Percentiles rank a stretch among this genome's conserved stretches.
Evolutionary conservation across 331 rosid species (phyloP).

Genomic region (Malus hybrid): DNA sequence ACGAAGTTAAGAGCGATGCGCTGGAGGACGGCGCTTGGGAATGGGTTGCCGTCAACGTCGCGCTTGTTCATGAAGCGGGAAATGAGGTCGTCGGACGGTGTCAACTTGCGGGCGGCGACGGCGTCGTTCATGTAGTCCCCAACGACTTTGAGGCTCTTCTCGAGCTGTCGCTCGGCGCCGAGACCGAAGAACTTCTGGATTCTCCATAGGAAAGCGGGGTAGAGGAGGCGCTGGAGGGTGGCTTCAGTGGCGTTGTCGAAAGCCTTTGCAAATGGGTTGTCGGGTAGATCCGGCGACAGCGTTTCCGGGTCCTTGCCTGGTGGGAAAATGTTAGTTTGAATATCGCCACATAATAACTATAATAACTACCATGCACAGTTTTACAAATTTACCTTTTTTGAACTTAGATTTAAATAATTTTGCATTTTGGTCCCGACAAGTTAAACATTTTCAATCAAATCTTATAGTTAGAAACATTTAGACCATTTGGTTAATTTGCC

Average conservation of each 20-base stretch:
- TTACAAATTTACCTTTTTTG: not conserved
- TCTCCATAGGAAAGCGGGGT: conserved; percentile 65
- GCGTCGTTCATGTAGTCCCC: conserved; percentile 79
- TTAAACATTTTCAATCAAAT: no score
- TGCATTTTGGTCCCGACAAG: no score
- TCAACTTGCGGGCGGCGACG: conserved; percentile 40
- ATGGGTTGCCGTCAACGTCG: conserved; percentile 43
- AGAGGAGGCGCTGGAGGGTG: conserved; percentile 68
- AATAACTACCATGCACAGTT: no score
- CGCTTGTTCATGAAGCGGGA: conserved; percentile 71
- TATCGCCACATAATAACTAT: not conserved
- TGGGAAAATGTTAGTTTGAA: not conserved
- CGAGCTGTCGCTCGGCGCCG: conserved; percentile 45
- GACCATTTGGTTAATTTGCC: no score
- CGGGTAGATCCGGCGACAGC: conserved; percentile 51
- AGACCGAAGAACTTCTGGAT: conserved; percentile 41
- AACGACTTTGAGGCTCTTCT: conserved; percentile 41
- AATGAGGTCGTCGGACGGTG: conserved; percentile 70
- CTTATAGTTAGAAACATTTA: no score
- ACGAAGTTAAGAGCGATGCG: conserved; percentile 80
- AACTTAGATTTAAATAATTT: no score
- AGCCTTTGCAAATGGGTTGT: conserved; percentile 52
- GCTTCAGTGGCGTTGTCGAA: conserved; percentile 81
- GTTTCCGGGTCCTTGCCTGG: conserved; percentile 66
- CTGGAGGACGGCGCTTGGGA: conserved; percentile 37